These are phyloP conservation scores for Populus simonii DNA, from an alignment of 345 rosid species.

Conservation along the genomic window DNA sequence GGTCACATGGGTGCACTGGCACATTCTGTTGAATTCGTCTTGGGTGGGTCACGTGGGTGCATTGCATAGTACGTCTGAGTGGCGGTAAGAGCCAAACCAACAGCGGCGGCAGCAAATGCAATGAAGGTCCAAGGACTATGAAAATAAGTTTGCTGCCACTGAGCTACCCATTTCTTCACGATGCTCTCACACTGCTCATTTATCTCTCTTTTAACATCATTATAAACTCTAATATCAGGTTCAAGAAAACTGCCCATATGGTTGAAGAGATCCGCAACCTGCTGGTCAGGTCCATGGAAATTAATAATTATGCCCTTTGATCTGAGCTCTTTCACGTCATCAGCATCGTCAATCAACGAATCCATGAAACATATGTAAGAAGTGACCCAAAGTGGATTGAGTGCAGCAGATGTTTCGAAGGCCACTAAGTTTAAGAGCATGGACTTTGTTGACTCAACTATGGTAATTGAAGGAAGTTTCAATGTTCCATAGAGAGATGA, in stretches of 20 bases:
- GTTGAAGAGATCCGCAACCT: slow-evolving; percentile 17
- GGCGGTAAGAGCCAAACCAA: neutral
- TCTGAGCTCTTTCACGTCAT: slow-evolving; percentile 18
- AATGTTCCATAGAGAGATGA: neutral
- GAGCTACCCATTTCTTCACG: neutral
- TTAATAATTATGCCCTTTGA: slow-evolving; percentile 10
- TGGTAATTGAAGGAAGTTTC: slow-evolving; percentile 9
- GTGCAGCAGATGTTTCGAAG: slow-evolving; percentile 12
- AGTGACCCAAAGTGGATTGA: neutral
- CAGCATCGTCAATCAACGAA: slow-evolving; percentile 12
- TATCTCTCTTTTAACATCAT: neutral
- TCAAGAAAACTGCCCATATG: slow-evolving; percentile 12
- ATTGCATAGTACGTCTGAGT: slow-evolving; percentile 6
- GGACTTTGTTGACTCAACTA: slow-evolving; percentile 15
- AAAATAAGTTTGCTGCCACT: slow-evolving; percentile 5
- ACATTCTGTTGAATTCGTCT: too few species aligned
- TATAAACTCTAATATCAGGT: neutral
- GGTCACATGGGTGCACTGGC: neutral
- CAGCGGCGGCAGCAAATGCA: neutral
- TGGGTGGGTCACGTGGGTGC: too few species aligned
- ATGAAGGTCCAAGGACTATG: slow-evolving; percentile 8
- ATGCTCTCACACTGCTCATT: neutral
- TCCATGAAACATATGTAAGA: slow-evolving; percentile 22
- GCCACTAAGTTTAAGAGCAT: slow-evolving; percentile 8
- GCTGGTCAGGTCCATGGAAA: slow-evolving; percentile 10